phyloP scores from a whole-genome alignment of 257 asterid species.

The Plantago major region DNA sequence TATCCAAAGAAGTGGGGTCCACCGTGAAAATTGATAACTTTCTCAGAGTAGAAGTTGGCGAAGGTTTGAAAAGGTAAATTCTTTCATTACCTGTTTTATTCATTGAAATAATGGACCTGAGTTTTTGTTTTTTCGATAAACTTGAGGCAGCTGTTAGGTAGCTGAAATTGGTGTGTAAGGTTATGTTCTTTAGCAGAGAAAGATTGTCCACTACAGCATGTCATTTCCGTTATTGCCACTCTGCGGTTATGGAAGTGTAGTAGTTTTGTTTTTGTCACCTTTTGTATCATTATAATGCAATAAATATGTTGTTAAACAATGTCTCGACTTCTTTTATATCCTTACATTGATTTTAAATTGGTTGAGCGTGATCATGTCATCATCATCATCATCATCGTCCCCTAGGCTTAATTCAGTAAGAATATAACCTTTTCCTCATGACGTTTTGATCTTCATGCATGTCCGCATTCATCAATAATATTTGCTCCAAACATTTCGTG shows the following conservation, averaged over 20 bases:
- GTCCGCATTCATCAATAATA: not conserved
- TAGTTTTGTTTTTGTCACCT: too few relatives aligned
- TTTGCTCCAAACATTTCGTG: not conserved
- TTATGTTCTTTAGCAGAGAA: too few relatives aligned
- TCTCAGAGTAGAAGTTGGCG: constrained; percentile 88
- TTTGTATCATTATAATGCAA: too few relatives aligned
- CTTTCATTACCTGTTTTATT: constrained; percentile 7
- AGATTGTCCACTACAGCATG: too few relatives aligned
- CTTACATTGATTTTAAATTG: not conserved
- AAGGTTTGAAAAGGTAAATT: constrained; percentile 69
- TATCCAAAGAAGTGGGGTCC: constrained; percentile 83
- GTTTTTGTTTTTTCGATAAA: not conserved
- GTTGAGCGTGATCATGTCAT: not conserved
- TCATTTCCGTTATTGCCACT: too few relatives aligned
- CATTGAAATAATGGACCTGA: not conserved
- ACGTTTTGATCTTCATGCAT: too few relatives aligned
- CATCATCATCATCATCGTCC: too few relatives aligned
- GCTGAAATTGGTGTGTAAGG: not conserved
- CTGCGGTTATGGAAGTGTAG: too few relatives aligned
- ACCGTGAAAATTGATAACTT: constrained; percentile 70
- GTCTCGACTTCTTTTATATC: not conserved
- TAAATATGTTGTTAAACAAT: too few relatives aligned
- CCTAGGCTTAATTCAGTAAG: too few relatives aligned
- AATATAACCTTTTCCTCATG: too few relatives aligned
- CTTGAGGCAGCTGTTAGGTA: not conserved